Conservation (phyloP, 441 rosid species). For the Aquilaria agallochum region DNA sequence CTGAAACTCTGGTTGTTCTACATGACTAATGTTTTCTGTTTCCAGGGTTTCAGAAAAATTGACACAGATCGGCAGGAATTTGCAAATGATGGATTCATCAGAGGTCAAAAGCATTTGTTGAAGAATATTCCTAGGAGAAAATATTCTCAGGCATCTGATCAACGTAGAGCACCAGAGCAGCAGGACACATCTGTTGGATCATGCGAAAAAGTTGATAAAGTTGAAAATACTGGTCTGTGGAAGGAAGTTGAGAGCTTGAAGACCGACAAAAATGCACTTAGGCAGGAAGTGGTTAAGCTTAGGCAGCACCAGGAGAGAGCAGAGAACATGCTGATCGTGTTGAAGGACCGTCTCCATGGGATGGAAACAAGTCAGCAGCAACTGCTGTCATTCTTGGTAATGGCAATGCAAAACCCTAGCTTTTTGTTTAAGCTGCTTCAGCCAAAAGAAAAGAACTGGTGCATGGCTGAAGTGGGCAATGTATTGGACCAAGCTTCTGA, state of each 20-base stretch:
- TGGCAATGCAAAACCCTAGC: conserved; percentile 87
- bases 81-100: conserved; percentile 77
- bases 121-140: conserved; percentile 68
- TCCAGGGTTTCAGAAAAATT: conserved; percentile 83
- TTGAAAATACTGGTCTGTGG: conserved; percentile 40
- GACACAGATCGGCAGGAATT: conserved; percentile 91
- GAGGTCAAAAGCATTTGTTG: conserved; percentile 63
- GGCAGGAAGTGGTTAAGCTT: conserved; percentile 70
- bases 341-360: conserved; percentile 72
- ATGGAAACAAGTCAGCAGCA: conserved; percentile 93
- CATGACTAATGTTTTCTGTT: conserved; percentile 1
- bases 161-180: conserved; percentile 30
- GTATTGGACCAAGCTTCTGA: conserved; percentile 51
- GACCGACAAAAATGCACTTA: conserved; percentile 55
- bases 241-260: conserved; percentile 77
- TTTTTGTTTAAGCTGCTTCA: conserved; percentile 72
- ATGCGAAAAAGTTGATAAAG: conserved; percentile 23
- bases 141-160: conserved; percentile 47
- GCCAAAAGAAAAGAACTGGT: conserved; percentile 67
- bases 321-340: conserved; percentile 48
- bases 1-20: too few species aligned
- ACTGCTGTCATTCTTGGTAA: conserved; percentile 87
- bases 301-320: conserved; percentile 69
- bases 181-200: conserved; percentile 23
- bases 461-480: conserved; percentile 51